These are phyloP conservation scores for Boletellus ananiceps DNA, from an alignment of 768 basidiomycete species.

Conservation along the genomic window DNA sequence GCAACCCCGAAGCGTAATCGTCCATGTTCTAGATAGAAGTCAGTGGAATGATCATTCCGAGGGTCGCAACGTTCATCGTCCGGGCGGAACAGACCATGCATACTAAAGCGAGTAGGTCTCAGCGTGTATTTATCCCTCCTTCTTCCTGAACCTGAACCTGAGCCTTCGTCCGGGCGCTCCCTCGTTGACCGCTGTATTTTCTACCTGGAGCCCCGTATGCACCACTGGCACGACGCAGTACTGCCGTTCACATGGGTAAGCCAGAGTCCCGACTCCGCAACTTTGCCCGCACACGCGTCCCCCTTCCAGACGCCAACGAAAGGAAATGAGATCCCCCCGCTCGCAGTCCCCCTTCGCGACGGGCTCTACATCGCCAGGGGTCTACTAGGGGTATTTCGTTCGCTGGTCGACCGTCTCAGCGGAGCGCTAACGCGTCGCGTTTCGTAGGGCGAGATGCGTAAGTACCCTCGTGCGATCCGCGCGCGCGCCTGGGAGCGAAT, in stretches of 20 bases:
- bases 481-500: not conserved
- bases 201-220: not conserved
- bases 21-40: not conserved
- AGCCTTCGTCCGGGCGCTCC: not conserved
- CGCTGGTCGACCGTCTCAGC: not conserved
- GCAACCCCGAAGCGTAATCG: too few species aligned
- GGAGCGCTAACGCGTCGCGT: conserved; percentile 1
- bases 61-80: conserved; percentile 1
- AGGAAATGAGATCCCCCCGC: conserved; percentile 20
- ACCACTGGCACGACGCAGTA: not conserved
- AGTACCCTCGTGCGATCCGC: not conserved
- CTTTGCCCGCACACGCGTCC: not conserved
- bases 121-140: too few species aligned
- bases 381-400: conserved; percentile 9
- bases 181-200: too few species aligned
- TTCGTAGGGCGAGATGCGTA: conserved; percentile 19
- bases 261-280: not conserved
- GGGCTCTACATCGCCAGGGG: conserved; percentile 19
- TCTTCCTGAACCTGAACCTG: too few species aligned
- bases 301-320: conserved; percentile 8
- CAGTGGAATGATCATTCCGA: not conserved
- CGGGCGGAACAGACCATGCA: too few species aligned
- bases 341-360: conserved; percentile 12
- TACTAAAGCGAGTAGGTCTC: too few species aligned
- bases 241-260: conserved; percentile 19